Evolutionary conservation across 2,329 filamentous ascomycete genomes (phyloP).

Genomic region (Neonectria magnoliae): DNA sequence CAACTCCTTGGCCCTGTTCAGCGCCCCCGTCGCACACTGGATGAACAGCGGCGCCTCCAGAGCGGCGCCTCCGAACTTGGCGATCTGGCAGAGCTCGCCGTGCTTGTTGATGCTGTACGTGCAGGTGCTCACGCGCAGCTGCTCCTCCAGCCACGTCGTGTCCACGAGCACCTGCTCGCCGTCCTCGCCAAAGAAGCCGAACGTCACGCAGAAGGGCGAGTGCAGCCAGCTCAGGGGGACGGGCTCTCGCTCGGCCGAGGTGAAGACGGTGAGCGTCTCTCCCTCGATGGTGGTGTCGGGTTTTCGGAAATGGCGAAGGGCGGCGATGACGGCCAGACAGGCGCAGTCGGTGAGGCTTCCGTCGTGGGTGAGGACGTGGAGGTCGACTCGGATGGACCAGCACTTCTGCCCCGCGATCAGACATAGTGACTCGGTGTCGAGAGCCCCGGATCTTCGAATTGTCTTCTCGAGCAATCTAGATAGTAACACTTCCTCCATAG

Average conservation of each 20-base stretch:
- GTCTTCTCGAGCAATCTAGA: conserved; percentile 94
- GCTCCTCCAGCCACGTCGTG: conserved; percentile 78
- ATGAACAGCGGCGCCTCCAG: conserved; percentile 83
- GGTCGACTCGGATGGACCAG: conserved; percentile 90
- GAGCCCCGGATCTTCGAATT: conserved; percentile 87
- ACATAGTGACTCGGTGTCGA: conserved; percentile 96
- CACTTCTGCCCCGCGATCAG: conserved; percentile 90
- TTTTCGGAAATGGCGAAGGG: conserved; percentile 88
- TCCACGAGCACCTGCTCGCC: conserved; percentile 77
- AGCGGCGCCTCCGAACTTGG: conserved; percentile 86
- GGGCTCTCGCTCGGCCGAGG: conserved; percentile 85
- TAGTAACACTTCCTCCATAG: conserved; percentile 84
- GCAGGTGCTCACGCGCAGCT: conserved; percentile 76
- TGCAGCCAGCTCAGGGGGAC: conserved; percentile 92
- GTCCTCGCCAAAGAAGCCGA: conserved; percentile 81
- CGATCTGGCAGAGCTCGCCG: conserved; percentile 90
- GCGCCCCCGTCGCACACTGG: conserved; percentile 77
- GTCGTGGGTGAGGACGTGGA: conserved; percentile 91
- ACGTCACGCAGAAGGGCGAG: conserved; percentile 90
- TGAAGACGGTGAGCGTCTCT: conserved; percentile 85
- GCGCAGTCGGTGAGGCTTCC: conserved; percentile 88
- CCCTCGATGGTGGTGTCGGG: conserved; percentile 90
- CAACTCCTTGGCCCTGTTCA: conserved; percentile 83
- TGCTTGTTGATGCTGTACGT: conserved; percentile 89
- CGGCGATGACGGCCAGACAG: conserved; percentile 88